Conservation (phyloP, 2,329 filamentous ascomycete species). For the Sclerotinia trifoliorum region DNA sequence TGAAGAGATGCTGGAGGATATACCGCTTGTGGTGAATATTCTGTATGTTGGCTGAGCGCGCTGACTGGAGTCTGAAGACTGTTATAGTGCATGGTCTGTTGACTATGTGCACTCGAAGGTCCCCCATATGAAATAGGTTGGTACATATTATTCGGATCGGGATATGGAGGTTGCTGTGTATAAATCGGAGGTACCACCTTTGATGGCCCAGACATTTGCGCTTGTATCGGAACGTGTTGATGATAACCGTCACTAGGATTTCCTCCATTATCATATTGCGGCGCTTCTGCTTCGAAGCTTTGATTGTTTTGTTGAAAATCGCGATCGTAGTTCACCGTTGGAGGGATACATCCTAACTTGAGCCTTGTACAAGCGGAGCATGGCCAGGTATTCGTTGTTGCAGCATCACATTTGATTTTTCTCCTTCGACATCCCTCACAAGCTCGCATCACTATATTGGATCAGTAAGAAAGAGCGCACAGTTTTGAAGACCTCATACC, state of each 20-base stretch:
- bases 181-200: conserved; percentile 46
- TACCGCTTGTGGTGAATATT: conserved; percentile 50
- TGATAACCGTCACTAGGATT: conserved; percentile 50
- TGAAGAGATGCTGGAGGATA: conserved; percentile 54
- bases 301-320: conserved; percentile 36
- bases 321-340: conserved; percentile 45
- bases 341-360: conserved; percentile 90
- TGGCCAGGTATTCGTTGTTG: conserved; percentile 95
- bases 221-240: conserved; percentile 54
- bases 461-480: conserved; percentile 28
- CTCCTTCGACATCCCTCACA: conserved; percentile 92
- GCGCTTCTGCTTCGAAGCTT: conserved; percentile 51
- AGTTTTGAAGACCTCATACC: conserved; percentile 52
- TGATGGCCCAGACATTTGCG: conserved; percentile 44
- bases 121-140: conserved; percentile 42
- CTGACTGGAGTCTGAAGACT: conserved; percentile 51
- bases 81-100: conserved; percentile 54
- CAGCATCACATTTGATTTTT: conserved; percentile 98
- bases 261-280: conserved; percentile 46
- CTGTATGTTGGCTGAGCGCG: conserved; percentile 51
- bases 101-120: conserved; percentile 46
- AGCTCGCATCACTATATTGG: conserved; percentile 83
- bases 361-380: conserved; percentile 90
- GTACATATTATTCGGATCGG: conserved; percentile 43
- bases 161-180: conserved; percentile 50